phyloP scores from a whole-genome alignment of 345 rosid species.

The Hirschfeldia incana region DNA sequence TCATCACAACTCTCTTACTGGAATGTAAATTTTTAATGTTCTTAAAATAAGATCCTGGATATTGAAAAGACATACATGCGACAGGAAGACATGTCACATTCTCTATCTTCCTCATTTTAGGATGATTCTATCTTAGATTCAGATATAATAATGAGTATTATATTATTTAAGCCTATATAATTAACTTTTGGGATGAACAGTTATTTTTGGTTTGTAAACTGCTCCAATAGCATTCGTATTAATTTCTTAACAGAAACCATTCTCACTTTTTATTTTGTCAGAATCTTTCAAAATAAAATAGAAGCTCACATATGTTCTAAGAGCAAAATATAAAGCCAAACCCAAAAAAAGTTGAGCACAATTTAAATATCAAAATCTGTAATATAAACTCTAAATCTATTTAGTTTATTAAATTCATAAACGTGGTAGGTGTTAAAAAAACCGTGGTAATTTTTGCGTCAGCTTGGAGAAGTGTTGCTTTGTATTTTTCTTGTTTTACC shows the following conservation, averaged over 20 bases:
- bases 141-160: background rate
- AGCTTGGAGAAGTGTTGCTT: slow-evolving; percentile 21
- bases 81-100: slow-evolving; percentile 22
- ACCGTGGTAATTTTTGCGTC: slow-evolving; percentile 20
- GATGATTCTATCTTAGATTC: background rate
- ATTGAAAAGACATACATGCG: background rate
- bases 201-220: background rate
- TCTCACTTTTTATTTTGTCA: background rate
- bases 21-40: background rate
- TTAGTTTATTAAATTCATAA: background rate
- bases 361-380: background rate
- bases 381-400: background rate
- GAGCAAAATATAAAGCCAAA: background rate
- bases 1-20: background rate
- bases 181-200: background rate
- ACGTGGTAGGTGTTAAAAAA: too few species aligned
- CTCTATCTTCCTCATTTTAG: background rate
- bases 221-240: background rate
- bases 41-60: background rate
- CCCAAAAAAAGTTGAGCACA: background rate
- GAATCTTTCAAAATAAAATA: background rate
- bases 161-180: background rate
- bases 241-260: background rate
- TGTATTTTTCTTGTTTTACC: background rate
- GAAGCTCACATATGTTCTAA: background rate